These are phyloP conservation scores for Backusella circina DNA, from an alignment of 192 early-diverging fungal genomes.

Conservation along the genomic window DNA sequence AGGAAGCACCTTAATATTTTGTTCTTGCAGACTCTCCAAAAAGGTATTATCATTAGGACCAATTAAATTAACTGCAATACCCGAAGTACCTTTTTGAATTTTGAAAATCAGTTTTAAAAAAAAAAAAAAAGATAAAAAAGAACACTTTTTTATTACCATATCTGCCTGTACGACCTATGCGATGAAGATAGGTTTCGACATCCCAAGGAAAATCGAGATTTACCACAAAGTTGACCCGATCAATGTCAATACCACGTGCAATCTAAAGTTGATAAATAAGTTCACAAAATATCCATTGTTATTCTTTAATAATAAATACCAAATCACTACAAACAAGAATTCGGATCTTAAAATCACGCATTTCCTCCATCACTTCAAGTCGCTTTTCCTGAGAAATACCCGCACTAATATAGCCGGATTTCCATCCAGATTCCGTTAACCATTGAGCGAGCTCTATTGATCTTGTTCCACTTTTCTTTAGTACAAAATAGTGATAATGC, in stretches of 20 bases:
- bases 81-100: constrained; percentile 23
- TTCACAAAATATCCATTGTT: no score
- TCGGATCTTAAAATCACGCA: constrained; percentile 50
- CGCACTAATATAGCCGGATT: constrained; percentile 44
- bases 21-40: neutral
- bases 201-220: constrained; percentile 93
- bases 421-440: constrained; percentile 48
- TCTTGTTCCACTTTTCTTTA: constrained; percentile 2
- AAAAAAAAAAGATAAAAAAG: neutral
- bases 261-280: constrained; percentile 33
- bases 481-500: neutral
- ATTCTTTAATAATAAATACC: constrained; percentile 37
- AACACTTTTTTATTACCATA: constrained; percentile 65
- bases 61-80: constrained; percentile 31
- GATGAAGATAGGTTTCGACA: constrained; percentile 92
- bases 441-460: constrained; percentile 46
- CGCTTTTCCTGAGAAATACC: constrained; percentile 44
- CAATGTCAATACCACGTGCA: constrained; percentile 96
- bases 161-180: constrained; percentile 95
- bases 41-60: constrained; percentile 21
- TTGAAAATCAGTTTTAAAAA: neutral
- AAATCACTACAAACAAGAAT: constrained; percentile 58
- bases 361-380: constrained; percentile 47
- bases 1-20: constrained; percentile 9
- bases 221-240: constrained; percentile 92